phyloP scores from a whole-genome alignment of 768 basidiomycete species.

The Tylopilus cervinicoccineus region DNA sequence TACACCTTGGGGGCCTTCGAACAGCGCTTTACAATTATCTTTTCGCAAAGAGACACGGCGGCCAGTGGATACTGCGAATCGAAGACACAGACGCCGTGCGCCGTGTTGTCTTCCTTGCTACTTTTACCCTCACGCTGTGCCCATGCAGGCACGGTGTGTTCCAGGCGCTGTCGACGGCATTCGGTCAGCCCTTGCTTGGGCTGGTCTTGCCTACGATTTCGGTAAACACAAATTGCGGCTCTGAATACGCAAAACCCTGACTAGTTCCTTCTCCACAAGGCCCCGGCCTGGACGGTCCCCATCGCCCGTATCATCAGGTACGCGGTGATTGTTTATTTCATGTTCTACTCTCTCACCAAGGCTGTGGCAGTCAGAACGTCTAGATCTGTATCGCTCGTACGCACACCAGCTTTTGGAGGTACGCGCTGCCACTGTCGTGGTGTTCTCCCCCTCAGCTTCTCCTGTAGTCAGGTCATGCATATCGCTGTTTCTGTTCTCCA shows the following conservation, averaged over 20 bases:
- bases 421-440: conserved; percentile 4
- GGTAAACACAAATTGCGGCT: conserved; percentile 44
- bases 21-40: conserved; percentile 94
- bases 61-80: conserved; percentile 88
- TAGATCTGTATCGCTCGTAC: conserved; percentile 79
- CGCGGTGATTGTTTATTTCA: background rate
- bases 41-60: conserved; percentile 73
- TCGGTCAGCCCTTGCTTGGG: conserved; percentile 76
- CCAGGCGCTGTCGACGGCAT: conserved; percentile 84
- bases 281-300: conserved; percentile 69
- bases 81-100: conserved; percentile 94
- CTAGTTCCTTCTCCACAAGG: conserved; percentile 42
- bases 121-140: background rate
- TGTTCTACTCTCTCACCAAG: background rate
- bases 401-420: conserved; percentile 76
- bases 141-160: conserved; percentile 66
- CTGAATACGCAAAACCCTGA: conserved; percentile 1
- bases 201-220: conserved; percentile 86
- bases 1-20: conserved; percentile 92
- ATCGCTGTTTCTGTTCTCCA: conserved; percentile 90
- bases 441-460: background rate
- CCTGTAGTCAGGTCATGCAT: conserved; percentile 77
- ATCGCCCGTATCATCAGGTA: conserved; percentile 88
- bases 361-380: conserved; percentile 72
- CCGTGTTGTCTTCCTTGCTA: background rate